Base-by-base conservation (phyloP, 129 eudicot species). In the Silybum marianum region DNA sequence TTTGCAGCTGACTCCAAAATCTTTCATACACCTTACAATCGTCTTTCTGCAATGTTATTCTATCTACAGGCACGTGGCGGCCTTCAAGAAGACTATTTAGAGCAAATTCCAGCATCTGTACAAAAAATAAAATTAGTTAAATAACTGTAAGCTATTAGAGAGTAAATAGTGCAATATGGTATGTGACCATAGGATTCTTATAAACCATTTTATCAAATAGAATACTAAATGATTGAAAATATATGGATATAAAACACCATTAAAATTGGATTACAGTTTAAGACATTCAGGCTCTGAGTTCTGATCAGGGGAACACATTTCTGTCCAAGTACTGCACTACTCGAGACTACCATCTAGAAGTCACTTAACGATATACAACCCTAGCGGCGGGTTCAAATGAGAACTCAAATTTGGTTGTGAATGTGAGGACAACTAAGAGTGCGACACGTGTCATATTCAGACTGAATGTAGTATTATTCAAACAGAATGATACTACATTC, bases 1-100 rank as follows among this genome's bases (percentile, higher is more conserved):
- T 83, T 85, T 93, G 99, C 83, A 96, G 78, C 79, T 86, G 92
- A 40, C 88, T 85, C 99, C 99, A 96, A 80, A 91, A 93, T 63
- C 85, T 89, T 25, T 88, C 83, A 78, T 87, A 87, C 72, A 88
- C 81, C 42, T 77, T 76, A 13, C 75, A 51, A 79, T 85, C 77
- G 2, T 82, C 87, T 11, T 70, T 76, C 28, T 34, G 28, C 22
- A 77, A 79, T 9, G 93, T 80, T 9, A 66, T 48, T 54, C 70
- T 66, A 39, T 74, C 81, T 70, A 82, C 80, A 24, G 97, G 86
- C 72, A 90, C 73, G 40, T 82, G 90, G 5, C 98, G 92, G 46
- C 92, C 99, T 84, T 93, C 99, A 76, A 96, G 95, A 72, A 96
- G 90, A 69, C 71, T 80, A 81, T 84, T 72, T 63, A 96, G 76